Base-by-base conservation (phyloP, 108 stramenopile genomes). In the Cylindrotheca closterium region DNA sequence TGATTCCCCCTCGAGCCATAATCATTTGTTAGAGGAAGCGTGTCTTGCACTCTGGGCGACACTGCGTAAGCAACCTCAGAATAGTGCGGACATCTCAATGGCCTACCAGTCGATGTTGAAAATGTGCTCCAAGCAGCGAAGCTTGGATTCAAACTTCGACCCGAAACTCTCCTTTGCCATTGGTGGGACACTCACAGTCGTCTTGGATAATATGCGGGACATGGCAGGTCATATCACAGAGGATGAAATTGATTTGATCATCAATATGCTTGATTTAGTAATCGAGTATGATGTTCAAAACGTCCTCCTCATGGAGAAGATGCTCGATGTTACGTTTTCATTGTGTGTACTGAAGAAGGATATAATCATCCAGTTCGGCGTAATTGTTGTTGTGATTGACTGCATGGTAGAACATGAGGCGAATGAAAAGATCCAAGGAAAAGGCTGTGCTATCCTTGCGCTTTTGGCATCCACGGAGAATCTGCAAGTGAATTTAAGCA, bases 331-430 rank as follows among this genome's bases (percentile, higher is more conserved):
- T 3, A 50, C 71, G 15, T 54, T 62, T 5, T 55, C 68, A 15
- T 49, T 72, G 18, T 79, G 63, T 27, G 49, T 69, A 27, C 22
- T 79, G 18, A n/a, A 21, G 54, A 58, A 68, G 46, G 56, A 53
- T 18, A 3, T 64, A n/a, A 58, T 79, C 0, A 55, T 73, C 18
- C 78, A 73, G 31, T 60, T 61, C 47, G 78, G 78, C 21, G 78
- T 75, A 21, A 73, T 79, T 55, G 71, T 79, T 1, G 58, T 73
- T 46, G 78, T 73, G 3, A 79, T 79, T 32, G 78, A 79, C 51
- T 58, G 61, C 37, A 79, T 79, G 78, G 71, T 62, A 1, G 78
- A 72, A 21, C 52, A 68, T 34, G 71, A 68, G 45, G 21, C n/a
- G 2, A 32, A 63, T 26, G 61, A 55, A 34, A 24, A 12, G 10